These are phyloP conservation scores for Trichoderma lentiforme DNA, from an alignment of 2,329 filamentous ascomycete species.

Conservation along the genomic window DNA sequence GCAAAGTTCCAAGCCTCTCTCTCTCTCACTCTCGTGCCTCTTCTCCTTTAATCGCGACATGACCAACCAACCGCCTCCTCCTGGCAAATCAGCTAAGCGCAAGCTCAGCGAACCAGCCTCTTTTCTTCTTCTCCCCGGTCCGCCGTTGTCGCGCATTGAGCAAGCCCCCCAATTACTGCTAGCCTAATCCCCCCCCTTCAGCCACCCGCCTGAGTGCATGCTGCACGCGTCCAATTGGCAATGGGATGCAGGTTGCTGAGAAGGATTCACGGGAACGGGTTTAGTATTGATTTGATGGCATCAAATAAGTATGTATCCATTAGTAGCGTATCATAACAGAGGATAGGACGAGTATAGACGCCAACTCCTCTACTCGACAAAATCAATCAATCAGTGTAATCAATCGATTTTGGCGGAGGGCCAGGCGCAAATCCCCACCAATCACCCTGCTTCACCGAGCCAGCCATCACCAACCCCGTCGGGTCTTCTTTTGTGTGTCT, in stretches of 20 bases:
- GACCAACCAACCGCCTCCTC: background rate
- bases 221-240: background rate
- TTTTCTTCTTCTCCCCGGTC: background rate
- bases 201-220: constrained; percentile 11
- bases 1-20: background rate
- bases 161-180: constrained; percentile 14
- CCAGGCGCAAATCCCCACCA: constrained; percentile 13
- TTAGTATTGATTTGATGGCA: background rate
- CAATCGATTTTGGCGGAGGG: background rate
- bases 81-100: background rate
- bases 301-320: background rate
- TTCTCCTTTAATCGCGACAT: background rate
- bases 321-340: background rate
- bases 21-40: background rate
- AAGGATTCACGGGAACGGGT: background rate
- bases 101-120: constrained; percentile 8
- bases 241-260: background rate
- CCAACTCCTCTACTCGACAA: background rate
- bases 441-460: constrained; percentile 16
- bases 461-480: constrained; percentile 13
- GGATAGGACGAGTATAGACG: background rate
- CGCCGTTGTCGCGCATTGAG: constrained; percentile 18
- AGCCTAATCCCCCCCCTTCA: background rate
- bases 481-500: background rate
- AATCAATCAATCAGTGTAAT: background rate